A percentile compares a stretch with the other conserved stretches of the same genome.
These are phyloP conservation scores for Yamadazyma triangularis DNA, from an alignment of 1,139 yeast species.

Conservation along the genomic window DNA sequence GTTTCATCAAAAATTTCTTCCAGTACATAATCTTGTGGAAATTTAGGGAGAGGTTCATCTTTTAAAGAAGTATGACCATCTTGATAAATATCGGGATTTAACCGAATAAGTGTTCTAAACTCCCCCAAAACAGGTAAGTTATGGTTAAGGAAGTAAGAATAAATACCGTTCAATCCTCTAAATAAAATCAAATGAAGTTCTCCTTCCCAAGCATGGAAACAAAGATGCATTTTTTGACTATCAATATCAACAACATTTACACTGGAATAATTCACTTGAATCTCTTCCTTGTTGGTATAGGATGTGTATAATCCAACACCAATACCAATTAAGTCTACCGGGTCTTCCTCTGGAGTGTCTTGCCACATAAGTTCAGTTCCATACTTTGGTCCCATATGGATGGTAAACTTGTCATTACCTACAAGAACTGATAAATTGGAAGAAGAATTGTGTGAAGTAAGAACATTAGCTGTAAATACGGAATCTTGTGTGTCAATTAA, in stretches of 20 bases:
- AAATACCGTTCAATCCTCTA: constrained; percentile 9
- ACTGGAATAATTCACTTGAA: constrained; percentile 5
- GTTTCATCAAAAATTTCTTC: constrained; percentile 6
- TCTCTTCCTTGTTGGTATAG: constrained; percentile 2
- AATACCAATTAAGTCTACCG: constrained; percentile 6
- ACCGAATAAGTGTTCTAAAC: constrained; percentile 8
- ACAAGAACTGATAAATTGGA: background rate
- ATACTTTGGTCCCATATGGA: constrained; percentile 5
- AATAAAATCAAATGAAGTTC: constrained; percentile 4
- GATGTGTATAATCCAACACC: constrained; percentile 8
- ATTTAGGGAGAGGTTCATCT: constrained; percentile 6
- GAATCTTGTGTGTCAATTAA: constrained; percentile 1
- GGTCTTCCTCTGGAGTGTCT: constrained; percentile 4
- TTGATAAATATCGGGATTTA: constrained; percentile 6
- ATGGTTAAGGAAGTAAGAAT: constrained; percentile 9
- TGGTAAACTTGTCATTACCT: constrained; percentile 8
- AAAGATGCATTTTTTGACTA: constrained; percentile 5
- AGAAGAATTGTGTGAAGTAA: background rate
- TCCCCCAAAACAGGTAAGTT: constrained; percentile 9
- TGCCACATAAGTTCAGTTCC: constrained; percentile 7
- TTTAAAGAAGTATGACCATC: constrained; percentile 8
- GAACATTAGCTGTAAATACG: constrained; percentile 3
- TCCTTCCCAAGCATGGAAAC: constrained; percentile 4
- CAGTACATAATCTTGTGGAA: constrained; percentile 7
- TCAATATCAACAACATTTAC: constrained; percentile 2